A percentile compares a stretch with the other conserved stretches of the same genome.
phyloP scores from a whole-genome alignment of 305 asterid species.

The Fraxinus paxiana region DNA sequence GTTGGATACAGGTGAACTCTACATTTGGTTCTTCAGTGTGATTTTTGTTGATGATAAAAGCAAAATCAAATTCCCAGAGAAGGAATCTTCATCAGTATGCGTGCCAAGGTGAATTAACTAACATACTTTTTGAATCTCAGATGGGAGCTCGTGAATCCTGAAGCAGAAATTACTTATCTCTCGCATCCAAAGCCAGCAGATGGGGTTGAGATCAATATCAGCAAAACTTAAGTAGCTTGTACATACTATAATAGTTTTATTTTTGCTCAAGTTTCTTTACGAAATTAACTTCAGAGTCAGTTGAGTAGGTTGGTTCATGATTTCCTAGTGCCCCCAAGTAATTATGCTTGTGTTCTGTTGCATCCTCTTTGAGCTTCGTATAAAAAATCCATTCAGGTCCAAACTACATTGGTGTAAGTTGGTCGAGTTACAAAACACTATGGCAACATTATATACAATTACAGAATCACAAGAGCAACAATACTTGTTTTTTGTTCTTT shows the following conservation, averaged over 20 bases:
- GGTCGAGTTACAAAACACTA: neutral
- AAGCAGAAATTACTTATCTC: slow-evolving; percentile 31
- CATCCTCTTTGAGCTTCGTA: neutral
- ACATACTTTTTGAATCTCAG: slow-evolving; percentile 23
- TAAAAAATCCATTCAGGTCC: neutral
- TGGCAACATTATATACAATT: neutral
- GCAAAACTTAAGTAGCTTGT: slow-evolving; percentile 20
- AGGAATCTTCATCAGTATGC: neutral
- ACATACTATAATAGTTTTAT: neutral
- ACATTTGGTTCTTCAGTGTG: neutral
- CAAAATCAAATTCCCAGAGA: neutral
- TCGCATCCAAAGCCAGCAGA: slow-evolving; percentile 42
- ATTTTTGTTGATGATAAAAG: neutral
- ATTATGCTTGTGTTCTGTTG: neutral
- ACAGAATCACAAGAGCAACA: neutral
- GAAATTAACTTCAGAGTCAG: neutral
- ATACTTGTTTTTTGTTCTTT: neutral
- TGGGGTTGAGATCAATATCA: slow-evolving; percentile 38
- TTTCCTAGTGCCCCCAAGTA: neutral
- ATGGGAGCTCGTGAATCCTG: slow-evolving; percentile 43
- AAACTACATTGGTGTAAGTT: neutral
- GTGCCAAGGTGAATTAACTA: neutral
- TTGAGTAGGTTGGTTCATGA: neutral
- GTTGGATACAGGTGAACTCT: slow-evolving; percentile 39
- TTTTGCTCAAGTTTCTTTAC: neutral